Percentiles rank a stretch among this genome's conserved stretches.
These are phyloP conservation scores for Colletotrichum sp. DNA, from an alignment of 2,329 filamentous ascomycete species.

Conservation along the genomic window DNA sequence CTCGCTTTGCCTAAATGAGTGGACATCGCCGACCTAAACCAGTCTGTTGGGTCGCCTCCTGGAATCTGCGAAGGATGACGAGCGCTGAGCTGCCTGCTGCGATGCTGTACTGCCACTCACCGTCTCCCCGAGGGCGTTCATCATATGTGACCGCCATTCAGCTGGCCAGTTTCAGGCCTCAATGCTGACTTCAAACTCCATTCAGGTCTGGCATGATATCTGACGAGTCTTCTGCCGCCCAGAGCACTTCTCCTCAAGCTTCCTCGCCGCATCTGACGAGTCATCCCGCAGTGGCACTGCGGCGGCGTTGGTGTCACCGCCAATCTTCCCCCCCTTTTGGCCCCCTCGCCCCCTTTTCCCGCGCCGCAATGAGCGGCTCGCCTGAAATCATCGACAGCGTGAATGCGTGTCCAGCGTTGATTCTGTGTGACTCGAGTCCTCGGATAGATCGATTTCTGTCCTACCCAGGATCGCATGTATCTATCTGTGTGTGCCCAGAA, in stretches of 20 bases:
- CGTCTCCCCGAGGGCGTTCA: background rate
- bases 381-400: background rate
- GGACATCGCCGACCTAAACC: background rate
- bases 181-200: background rate
- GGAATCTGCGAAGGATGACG: background rate
- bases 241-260: background rate
- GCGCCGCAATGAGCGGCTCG: background rate
- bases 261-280: background rate
- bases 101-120: background rate
- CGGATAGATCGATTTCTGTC: background rate
- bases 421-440: background rate
- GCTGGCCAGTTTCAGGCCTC: background rate
- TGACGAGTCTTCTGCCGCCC: background rate
- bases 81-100: background rate
- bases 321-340: conserved; percentile 28
- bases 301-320: conserved; percentile 25
- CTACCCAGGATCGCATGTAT: background rate
- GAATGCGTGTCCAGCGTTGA: background rate
- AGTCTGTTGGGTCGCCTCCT: background rate
- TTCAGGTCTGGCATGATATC: background rate
- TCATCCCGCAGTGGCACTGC: background rate
- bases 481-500: background rate
- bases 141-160: background rate
- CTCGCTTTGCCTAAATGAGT: background rate
- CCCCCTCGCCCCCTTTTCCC: background rate